These are phyloP conservation scores for Aspergillus hortae DNA, from an alignment of 2,329 filamentous ascomycete species.

Conservation along the genomic window DNA sequence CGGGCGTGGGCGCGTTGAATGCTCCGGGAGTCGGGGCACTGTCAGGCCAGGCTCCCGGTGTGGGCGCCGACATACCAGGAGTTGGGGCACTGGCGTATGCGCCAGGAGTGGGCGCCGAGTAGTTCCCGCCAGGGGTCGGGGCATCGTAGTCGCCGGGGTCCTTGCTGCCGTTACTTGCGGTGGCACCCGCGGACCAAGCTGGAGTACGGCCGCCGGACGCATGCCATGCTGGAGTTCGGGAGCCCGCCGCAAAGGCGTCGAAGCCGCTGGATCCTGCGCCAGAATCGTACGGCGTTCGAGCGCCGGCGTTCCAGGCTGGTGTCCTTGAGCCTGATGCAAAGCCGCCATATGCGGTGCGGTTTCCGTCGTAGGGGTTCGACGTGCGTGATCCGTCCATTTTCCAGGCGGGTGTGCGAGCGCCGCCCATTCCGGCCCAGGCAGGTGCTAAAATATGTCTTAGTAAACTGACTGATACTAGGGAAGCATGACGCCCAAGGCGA, in stretches of 20 bases:
- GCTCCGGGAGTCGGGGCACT: conserved; percentile 46
- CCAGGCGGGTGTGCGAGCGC: conserved; percentile 51
- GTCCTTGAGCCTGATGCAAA: conserved; percentile 57
- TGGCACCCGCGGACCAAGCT: conserved; percentile 37
- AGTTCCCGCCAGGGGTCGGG: conserved; percentile 65
- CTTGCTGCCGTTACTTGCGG: conserved; percentile 26
- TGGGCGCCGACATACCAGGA: conserved; percentile 62
- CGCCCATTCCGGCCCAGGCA: conserved; percentile 42
- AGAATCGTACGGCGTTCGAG: conserved; percentile 67
- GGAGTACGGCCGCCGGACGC: conserved; percentile 47
- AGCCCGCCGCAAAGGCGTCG: conserved; percentile 64
- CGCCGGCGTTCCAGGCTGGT: conserved; percentile 74
- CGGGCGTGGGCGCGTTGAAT: conserved; percentile 43
- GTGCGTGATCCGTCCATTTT: conserved; percentile 56
- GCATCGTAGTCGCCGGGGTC: conserved; percentile 60
- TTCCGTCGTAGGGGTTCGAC: conserved; percentile 63
- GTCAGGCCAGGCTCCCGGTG: conserved; percentile 44
- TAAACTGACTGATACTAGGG: conserved; percentile 5
- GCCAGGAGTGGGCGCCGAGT: conserved; percentile 66
- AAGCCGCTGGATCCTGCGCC: conserved; percentile 65
- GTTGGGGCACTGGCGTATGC: conserved; percentile 58
- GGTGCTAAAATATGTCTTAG: conserved; percentile 32
- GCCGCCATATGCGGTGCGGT: conserved; percentile 70
- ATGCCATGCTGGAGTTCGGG: conserved; percentile 72
- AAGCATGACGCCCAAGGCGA: conserved; percentile 17